Base-by-base conservation (phyloP, 1,284 basidiomycete species). In the Sanghuangporus baumii region DNA sequence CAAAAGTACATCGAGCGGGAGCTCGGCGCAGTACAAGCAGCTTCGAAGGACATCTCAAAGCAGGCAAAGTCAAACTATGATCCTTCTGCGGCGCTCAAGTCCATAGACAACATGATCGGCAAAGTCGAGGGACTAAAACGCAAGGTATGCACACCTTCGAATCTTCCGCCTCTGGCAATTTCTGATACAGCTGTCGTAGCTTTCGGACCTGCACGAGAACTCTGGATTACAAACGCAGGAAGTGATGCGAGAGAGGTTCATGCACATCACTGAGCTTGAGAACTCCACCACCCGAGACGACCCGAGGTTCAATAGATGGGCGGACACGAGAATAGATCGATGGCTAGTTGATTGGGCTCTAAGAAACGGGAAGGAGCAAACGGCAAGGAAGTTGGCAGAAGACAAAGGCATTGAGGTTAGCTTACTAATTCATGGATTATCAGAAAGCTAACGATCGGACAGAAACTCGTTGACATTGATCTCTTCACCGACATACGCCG, bases 271-370 rank as follows among this genome's bases (percentile, higher is more conserved):
- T 20, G 70, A 76, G 18, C 71, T 92, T 1, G 89, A 93, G 69
- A 74, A 74, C 26, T 71, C 87, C 60, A 78, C 82, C 62, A 77
- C 72, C 59, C 73, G 80, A 8, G 81, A 74, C 60, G 78, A 81
- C 60, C 78, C 83, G 6, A 85, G 87, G 62, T 91, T 87, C 73
- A 78, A 79, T 16, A 78, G 84, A 52, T 96, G 93, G 93, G 84
- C 87, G 16, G 86, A 91, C 67, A 86, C 81, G 46, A 79, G 94
- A 36, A 77, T 98, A 8, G 90, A 96, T 70, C 78, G 96, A 65
- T 97, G 96, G 87, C 79, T 99, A 34, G 88, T 94, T 1, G 96
- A 99, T 73, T 96, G 95, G 87, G 84, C 91, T 52, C 78, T 98
- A 47, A 80, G 95, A 34, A 80, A 81, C 51, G 90, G 89, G 46